Base-by-base conservation (phyloP, 1,284 basidiomycete species). In the Trichosporon faecale region DNA sequence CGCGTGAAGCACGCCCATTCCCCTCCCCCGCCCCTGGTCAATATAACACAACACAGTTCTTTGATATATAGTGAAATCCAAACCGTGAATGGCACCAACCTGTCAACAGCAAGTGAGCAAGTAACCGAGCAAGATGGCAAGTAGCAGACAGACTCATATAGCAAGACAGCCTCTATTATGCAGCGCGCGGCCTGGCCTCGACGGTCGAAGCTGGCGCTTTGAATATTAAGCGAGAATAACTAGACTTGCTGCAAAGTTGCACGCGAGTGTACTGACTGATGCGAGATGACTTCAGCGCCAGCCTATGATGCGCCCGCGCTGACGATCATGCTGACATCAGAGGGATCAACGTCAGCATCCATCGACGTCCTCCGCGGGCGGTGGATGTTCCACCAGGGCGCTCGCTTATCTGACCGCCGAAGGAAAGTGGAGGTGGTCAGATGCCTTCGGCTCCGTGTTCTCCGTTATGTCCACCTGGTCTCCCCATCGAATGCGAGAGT, bases 21-120 rank as follows among this genome's bases (percentile, higher is more conserved):
- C 40, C 40, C 16, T 44, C 40, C 40, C 5, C 40, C 33, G 33
- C 18, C 49, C 21, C 21, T 52, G 49, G 49, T 52, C 49, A 23
- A 23, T 52, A 52, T 52, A 52, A 52, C 49, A 52, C n/a, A 52
- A 52, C 49, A 52, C 49, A 52, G 18, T 52, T 21, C 49, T 52
- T 52, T 52, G 49, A 21, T 52, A 52, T 52, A 25, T 52, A 52
- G 44, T 46, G 49, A 7, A 52, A 21, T 4, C 21, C 9, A 3
- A 12, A 21, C 40, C 40, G 40, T 44, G 49, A 52, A 52, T 52
- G 49, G 49, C 49, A 52, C n/a, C 44, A 52, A n/a, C 46, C 11
- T 21, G 49, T 18, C 9, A 52, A 25, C n/a, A 4, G 40, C 40
- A 44, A 18, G 40, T 18, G 12, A 44, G 12, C 40, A 44, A 44